Base-by-base conservation (phyloP, 2,329 filamentous ascomycete species). In the Aspergillus japonicus region DNA sequence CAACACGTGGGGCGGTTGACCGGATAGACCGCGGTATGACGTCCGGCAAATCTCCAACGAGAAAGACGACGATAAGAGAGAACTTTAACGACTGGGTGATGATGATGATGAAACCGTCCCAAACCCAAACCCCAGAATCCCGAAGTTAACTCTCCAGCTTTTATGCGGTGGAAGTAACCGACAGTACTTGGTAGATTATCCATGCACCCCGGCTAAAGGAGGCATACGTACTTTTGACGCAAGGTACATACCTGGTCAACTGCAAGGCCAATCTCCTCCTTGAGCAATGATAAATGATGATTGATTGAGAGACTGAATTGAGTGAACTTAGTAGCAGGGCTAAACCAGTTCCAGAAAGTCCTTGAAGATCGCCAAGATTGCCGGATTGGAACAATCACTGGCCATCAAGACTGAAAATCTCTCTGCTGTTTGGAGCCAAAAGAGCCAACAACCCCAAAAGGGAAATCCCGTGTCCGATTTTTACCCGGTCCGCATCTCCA, bases 21-120 rank as follows among this genome's bases (percentile, higher is more conserved):
- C 49, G 57, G 51, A 59, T 50, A 49, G 31, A 58, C 60, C 61
- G 62, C 61, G 59, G 65, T 55, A 69, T 68, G 64, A 68, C 67
- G 66, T 69, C 62, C 62, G 59, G 58, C 44, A 65, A 60, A 14
- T 42, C 53, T 31, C 16, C 39, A 35, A n/a, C 39, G 6, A 8
- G 39, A 55, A 31, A 47, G 24, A 16, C 14, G 19, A 23, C 35
- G 53, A 55, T 55, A 54, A 47, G 47, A 26, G 47, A 57, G 47
- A 44, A 12, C 54, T 62, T 59, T 35, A 19, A 48, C 54, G 31
- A 47, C 59, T 56, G 50, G 60, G 57, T 29, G 26, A 29, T 64
- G 60, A 59, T 64, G 60, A 59, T 64, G 63, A 64, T 61, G 58
- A 54, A 31, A 49, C 49, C 56, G 29, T n/a, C 31, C 21, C 31